Conservation (phyloP, 805 yeast species). For the Lachancea lanzarotensis region DNA sequence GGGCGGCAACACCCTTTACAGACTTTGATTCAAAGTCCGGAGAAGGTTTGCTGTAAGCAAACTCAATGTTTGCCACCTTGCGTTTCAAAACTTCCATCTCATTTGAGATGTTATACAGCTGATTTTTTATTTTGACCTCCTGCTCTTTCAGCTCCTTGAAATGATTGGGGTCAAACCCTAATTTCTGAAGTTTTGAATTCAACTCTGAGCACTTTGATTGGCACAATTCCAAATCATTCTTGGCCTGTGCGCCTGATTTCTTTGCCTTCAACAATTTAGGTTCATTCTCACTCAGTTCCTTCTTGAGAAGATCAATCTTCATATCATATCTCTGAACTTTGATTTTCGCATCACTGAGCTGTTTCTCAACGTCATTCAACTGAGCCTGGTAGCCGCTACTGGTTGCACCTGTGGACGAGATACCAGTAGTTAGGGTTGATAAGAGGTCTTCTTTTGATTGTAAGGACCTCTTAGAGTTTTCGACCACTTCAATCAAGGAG, state of each 20-base stretch:
- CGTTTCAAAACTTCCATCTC: slow-evolving; percentile 54
- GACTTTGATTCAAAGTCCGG: slow-evolving; percentile 51
- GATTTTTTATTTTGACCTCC: slow-evolving; percentile 40
- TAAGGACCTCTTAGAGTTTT: slow-evolving; percentile 40
- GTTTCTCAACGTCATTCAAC: slow-evolving; percentile 53
- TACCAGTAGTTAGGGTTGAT: slow-evolving; percentile 79
- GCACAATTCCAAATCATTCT: slow-evolving; percentile 34
- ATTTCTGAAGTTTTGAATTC: slow-evolving; percentile 38
- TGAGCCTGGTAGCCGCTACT: slow-evolving; percentile 76
- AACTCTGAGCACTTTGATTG: slow-evolving; percentile 34
- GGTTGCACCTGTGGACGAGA: slow-evolving; percentile 70
- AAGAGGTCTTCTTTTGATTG: slow-evolving; percentile 68
- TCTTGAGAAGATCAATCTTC: slow-evolving; percentile 49
- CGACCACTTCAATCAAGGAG: slow-evolving; percentile 39
- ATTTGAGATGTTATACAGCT: slow-evolving; percentile 38
- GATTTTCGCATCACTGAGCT: slow-evolving; percentile 47
- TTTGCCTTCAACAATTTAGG: slow-evolving; percentile 50
- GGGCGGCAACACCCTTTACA: slow-evolving; percentile 88
- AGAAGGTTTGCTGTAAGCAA: slow-evolving; percentile 60
- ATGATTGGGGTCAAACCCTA: slow-evolving; percentile 52
- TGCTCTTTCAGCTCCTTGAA: slow-evolving; percentile 40
- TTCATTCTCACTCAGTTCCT: slow-evolving; percentile 41
- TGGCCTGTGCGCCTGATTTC: slow-evolving; percentile 38
- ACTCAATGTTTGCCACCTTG: slow-evolving; percentile 66
- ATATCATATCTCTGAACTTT: slow-evolving; percentile 52